These are phyloP conservation scores for Xerocomellus intermedius DNA, from an alignment of 768 basidiomycete genomes.

Conservation along the genomic window DNA sequence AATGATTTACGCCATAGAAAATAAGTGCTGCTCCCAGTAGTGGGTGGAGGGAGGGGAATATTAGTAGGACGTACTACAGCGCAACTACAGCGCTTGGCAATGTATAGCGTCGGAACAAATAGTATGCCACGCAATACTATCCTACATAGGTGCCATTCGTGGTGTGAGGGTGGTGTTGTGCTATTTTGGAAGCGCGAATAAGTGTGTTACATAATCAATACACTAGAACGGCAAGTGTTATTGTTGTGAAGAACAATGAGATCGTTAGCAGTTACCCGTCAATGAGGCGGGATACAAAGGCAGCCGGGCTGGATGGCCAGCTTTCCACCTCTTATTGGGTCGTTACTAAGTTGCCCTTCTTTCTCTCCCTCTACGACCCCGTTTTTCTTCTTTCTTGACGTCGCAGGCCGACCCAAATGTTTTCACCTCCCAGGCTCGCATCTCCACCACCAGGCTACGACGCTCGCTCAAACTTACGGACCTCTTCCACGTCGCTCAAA, in stretches of 20 bases:
- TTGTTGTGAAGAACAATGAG: conserved; percentile 33
- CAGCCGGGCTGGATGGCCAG: conserved; percentile 4
- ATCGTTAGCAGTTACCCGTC: not conserved
- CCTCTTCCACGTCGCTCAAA: conserved; percentile 46
- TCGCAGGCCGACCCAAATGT: conserved; percentile 41
- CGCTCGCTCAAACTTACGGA: conserved; percentile 38
- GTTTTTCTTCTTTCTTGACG: conserved; percentile 20
- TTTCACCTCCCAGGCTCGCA: conserved; percentile 27
- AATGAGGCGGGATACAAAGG: conserved; percentile 23
- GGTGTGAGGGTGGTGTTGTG: no score
- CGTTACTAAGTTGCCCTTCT: not conserved
- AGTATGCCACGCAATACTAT: no score
- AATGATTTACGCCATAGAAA: no score
- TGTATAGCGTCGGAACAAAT: no score
- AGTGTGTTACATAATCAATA: conserved; percentile 7
- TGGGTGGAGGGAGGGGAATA: no score
- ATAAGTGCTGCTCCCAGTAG: no score
- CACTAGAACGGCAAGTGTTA: conserved; percentile 28
- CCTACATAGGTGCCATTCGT: no score
- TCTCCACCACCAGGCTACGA: conserved; percentile 59
- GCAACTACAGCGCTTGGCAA: no score
- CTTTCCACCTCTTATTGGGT: conserved; percentile 14
- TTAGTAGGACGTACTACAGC: no score
- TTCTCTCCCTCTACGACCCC: conserved; percentile 14
- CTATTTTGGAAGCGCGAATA: no score